A percentile compares a stretch with the other conserved stretches of the same genome.
phyloP scores from a whole-genome alignment of 192 early-diverging fungal genomes.

The Tieghemiomyces parasiticus region DNA sequence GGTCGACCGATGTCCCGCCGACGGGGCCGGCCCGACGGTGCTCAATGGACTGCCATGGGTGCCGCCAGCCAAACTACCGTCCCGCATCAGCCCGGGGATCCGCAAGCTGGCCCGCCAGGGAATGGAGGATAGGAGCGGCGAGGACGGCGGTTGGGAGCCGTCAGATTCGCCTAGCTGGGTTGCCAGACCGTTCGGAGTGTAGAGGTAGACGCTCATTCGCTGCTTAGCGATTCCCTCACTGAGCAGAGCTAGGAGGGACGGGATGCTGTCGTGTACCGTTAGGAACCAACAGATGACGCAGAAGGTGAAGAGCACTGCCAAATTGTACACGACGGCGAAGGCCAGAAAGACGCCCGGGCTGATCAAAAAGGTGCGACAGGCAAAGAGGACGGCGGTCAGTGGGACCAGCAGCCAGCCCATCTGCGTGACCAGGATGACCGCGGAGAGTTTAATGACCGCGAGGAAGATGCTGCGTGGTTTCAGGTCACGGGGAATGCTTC shows the following conservation, averaged over 20 bases:
- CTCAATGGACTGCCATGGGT: too few relatives aligned
- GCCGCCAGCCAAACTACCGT: too few relatives aligned
- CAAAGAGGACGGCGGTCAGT: background rate
- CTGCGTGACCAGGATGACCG: background rate
- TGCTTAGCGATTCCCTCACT: background rate
- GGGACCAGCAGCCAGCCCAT: background rate
- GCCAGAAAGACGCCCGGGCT: background rate
- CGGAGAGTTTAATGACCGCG: slow-evolving; percentile 1
- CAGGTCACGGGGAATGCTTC: background rate
- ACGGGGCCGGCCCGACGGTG: too few relatives aligned
- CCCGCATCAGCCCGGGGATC: too few relatives aligned
- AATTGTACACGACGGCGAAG: background rate
- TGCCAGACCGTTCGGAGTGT: too few relatives aligned
- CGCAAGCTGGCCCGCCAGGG: too few relatives aligned
- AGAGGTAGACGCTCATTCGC: background rate
- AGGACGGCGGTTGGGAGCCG: too few relatives aligned
- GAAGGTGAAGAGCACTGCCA: background rate
- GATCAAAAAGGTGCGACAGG: background rate
- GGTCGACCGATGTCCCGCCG: too few relatives aligned
- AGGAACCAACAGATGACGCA: background rate
- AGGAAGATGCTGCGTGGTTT: background rate
- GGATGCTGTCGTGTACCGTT: slow-evolving; percentile 2
- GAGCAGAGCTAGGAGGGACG: background rate
- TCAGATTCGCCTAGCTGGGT: too few relatives aligned
- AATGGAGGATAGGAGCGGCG: too few relatives aligned